phyloP scores from a whole-genome alignment of 139 green algal genomes.

The Eudorina sp. region DNA sequence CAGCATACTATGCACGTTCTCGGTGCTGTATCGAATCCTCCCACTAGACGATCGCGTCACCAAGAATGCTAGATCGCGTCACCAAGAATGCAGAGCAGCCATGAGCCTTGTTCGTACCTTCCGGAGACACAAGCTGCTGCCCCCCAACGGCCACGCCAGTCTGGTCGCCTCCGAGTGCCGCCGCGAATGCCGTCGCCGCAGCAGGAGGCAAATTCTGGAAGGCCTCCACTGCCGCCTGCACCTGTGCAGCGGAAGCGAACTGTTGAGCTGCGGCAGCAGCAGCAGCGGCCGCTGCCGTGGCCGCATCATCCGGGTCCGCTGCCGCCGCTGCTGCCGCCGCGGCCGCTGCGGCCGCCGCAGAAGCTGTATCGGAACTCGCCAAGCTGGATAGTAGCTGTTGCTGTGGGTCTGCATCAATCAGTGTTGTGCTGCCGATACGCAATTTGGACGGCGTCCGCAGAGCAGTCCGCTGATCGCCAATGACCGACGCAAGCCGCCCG shows the following conservation, averaged over 20 bases:
- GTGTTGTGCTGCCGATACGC: slow-evolving; percentile 48
- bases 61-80: no score
- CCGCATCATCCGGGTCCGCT: not conserved
- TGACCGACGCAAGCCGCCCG: slow-evolving; percentile 8
- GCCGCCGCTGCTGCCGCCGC: not conserved
- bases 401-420: not conserved
- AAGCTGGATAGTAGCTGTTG: slow-evolving; percentile 26
- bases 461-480: not conserved
- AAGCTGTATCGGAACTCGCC: not conserved
- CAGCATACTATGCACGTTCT: no score
- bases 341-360: not conserved
- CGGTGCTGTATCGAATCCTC: no score
- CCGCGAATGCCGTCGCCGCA: slow-evolving; percentile 21
- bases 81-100: no score
- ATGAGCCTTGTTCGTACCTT: no score
- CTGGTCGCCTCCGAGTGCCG: slow-evolving; percentile 24
- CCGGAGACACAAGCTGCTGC: slow-evolving; percentile 7
- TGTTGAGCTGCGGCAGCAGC: slow-evolving; percentile 26
- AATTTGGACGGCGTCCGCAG: slow-evolving; percentile 61
- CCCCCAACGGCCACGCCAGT: not conserved
- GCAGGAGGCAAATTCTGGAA: slow-evolving; percentile 27
- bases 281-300: not conserved
- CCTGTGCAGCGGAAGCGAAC: slow-evolving; percentile 2
- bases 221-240: slow-evolving; percentile 35
- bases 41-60: no score